Conservation (phyloP, 2,329 filamentous ascomycete species). For the Botrytis fabae region DNA sequence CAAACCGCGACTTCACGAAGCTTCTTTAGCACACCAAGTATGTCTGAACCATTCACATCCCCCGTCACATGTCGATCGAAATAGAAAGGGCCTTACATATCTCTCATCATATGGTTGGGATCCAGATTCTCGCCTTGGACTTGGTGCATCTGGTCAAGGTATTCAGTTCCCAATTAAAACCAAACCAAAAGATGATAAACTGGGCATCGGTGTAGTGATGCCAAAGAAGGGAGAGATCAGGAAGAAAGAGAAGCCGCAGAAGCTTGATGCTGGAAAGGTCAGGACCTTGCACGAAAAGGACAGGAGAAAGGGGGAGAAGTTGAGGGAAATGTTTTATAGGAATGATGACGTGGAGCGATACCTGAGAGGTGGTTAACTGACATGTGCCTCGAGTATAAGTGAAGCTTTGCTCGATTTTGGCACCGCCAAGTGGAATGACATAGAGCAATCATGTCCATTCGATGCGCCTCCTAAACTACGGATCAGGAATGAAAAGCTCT, state of each 20-base stretch:
- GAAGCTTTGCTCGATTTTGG: not conserved
- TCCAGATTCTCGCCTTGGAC: conserved; percentile 67
- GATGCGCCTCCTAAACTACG: no score
- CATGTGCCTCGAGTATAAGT: not conserved
- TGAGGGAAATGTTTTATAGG: conserved; percentile 72
- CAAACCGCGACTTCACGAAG: conserved; percentile 50
- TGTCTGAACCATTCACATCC: conserved; percentile 68
- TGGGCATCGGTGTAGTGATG: conserved; percentile 65
- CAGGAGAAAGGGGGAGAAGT: conserved; percentile 59
- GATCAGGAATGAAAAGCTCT: not conserved
- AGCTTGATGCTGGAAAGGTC: conserved; percentile 69
- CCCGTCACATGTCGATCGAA: conserved; percentile 69
- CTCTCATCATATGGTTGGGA: conserved; percentile 72
- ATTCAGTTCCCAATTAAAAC: conserved; percentile 74
- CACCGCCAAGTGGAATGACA: not conserved
- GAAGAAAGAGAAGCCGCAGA: conserved; percentile 48
- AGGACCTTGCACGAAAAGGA: conserved; percentile 62
- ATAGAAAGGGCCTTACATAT: conserved; percentile 67
- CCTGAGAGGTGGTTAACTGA: conserved; percentile 26
- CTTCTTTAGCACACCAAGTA: conserved; percentile 70
- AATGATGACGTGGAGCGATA: conserved; percentile 77
- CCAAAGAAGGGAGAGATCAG: conserved; percentile 42
- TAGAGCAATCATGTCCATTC: not conserved
- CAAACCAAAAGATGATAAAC: conserved; percentile 67
- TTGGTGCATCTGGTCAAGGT: conserved; percentile 69